Conservation (phyloP, 2,329 filamentous ascomycete species). For the Fusarium denticulatum region DNA sequence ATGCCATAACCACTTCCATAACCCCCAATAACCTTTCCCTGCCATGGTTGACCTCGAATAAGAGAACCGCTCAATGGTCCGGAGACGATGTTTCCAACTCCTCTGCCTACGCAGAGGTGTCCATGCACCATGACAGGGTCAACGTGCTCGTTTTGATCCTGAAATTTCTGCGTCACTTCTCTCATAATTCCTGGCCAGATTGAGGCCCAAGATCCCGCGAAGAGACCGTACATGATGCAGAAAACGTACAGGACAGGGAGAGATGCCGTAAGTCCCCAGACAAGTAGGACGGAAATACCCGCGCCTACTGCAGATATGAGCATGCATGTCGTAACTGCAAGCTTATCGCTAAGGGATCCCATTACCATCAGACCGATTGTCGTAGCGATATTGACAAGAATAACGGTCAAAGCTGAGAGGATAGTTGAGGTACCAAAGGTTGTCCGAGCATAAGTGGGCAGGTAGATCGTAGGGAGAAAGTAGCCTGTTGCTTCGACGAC, state of each 20-base stretch:
- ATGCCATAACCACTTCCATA: conserved; percentile 63
- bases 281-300: conserved; percentile 61
- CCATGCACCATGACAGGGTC: conserved; percentile 64
- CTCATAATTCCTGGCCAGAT: conserved; percentile 66
- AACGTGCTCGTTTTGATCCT: conserved; percentile 8
- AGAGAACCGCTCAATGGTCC: conserved; percentile 64
- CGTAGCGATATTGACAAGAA: conserved; percentile 64
- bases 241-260: conserved; percentile 65
- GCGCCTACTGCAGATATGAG: conserved; percentile 64
- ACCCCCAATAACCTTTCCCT: conserved; percentile 50
- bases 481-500: conserved; percentile 66
- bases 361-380: conserved; percentile 61
- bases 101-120: conserved; percentile 63
- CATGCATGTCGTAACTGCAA: conserved; percentile 60
- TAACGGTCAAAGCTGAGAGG: conserved; percentile 61
- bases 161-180: conserved; percentile 43
- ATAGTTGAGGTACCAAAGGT: conserved; percentile 57
- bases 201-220: conserved; percentile 67
- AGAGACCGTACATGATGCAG: conserved; percentile 70
- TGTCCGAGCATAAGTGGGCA: conserved; percentile 62
- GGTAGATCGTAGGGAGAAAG: conserved; percentile 67
- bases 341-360: conserved; percentile 57
- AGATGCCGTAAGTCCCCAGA: conserved; percentile 66
- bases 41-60: conserved; percentile 55
- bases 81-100: conserved; percentile 65